phyloP scores from a whole-genome alignment of 306 rosid species.

The Lathyrus sativus region DNA sequence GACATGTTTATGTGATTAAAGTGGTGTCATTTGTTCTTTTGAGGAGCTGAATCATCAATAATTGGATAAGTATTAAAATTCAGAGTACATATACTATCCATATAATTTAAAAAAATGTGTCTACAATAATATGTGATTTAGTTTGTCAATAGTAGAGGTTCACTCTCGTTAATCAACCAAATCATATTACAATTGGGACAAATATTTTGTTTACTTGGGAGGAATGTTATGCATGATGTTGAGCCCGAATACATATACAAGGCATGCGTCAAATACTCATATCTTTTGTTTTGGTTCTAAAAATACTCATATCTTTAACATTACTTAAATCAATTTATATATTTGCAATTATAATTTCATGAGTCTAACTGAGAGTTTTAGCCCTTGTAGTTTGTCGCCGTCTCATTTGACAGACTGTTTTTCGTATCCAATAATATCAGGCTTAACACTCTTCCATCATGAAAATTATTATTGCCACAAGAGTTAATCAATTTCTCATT shows the following conservation, averaged over 20 bases:
- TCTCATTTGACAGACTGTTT: conserved; percentile 22
- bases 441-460: conserved; percentile 36
- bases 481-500: conserved; percentile 50
- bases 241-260: conserved; percentile 13
- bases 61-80: too few relatives aligned
- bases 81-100: too few relatives aligned
- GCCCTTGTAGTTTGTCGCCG: conserved; percentile 29
- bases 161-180: too few relatives aligned
- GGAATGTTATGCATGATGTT: conserved; percentile 35
- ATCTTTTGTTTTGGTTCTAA: conserved; percentile 1
- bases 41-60: too few relatives aligned
- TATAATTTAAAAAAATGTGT: too few relatives aligned
- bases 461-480: conserved; percentile 51
- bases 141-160: too few relatives aligned
- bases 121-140: too few relatives aligned
- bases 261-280: conserved; percentile 33
- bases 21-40: too few relatives aligned
- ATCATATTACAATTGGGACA: too few relatives aligned
- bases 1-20: too few relatives aligned
- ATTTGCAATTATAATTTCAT: conserved; percentile 38
- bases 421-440: conserved; percentile 17
- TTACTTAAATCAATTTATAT: conserved; percentile 36
- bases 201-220: too few relatives aligned
- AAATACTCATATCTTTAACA: conserved; percentile 43
- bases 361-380: conserved; percentile 36